phyloP scores from a whole-genome alignment of 352 stramenopile genomes.

The Phytophthora cajani region DNA sequence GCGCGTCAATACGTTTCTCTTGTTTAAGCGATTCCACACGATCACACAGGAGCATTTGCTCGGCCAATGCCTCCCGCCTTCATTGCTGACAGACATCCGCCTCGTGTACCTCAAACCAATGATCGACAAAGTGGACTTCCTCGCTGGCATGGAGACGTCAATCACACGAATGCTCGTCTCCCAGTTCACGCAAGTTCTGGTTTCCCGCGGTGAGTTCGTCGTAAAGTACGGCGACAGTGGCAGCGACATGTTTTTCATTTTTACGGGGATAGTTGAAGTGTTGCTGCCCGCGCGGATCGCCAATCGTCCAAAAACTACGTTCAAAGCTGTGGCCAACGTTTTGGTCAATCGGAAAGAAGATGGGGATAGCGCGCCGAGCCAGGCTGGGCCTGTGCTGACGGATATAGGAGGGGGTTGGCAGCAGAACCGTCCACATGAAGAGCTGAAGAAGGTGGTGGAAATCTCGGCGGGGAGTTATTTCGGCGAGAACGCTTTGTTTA shows the following conservation, averaged over 20 bases:
- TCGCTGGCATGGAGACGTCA: slow-evolving; percentile 44
- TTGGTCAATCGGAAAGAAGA: background rate
- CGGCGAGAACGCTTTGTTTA: slow-evolving; percentile 64
- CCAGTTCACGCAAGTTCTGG: slow-evolving; percentile 50
- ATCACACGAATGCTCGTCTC: slow-evolving; percentile 53
- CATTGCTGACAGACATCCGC: slow-evolving; percentile 53
- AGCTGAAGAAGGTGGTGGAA: slow-evolving; percentile 55
- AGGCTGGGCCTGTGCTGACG: background rate
- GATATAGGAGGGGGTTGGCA: background rate
- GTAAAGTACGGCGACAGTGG: slow-evolving; percentile 43
- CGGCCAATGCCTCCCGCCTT: slow-evolving; percentile 47
- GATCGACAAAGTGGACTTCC: slow-evolving; percentile 56
- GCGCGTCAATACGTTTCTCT: slow-evolving; percentile 62
- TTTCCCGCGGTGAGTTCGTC: slow-evolving; percentile 53
- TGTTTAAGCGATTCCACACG: slow-evolving; percentile 57
- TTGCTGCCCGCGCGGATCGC: slow-evolving; percentile 31
- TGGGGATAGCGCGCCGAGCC: background rate
- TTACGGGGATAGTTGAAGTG: slow-evolving; percentile 52
- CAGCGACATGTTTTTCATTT: slow-evolving; percentile 76
- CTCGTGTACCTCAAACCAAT: slow-evolving; percentile 52
- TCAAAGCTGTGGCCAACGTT: slow-evolving; percentile 13
- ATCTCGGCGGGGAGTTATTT: slow-evolving; percentile 61
- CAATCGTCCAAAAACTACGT: background rate
- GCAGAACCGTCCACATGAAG: background rate
- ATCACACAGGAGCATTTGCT: slow-evolving; percentile 61